phyloP scores from a whole-genome alignment of 2,329 filamentous ascomycete genomes.

The Trichoderma aggressivum region DNA sequence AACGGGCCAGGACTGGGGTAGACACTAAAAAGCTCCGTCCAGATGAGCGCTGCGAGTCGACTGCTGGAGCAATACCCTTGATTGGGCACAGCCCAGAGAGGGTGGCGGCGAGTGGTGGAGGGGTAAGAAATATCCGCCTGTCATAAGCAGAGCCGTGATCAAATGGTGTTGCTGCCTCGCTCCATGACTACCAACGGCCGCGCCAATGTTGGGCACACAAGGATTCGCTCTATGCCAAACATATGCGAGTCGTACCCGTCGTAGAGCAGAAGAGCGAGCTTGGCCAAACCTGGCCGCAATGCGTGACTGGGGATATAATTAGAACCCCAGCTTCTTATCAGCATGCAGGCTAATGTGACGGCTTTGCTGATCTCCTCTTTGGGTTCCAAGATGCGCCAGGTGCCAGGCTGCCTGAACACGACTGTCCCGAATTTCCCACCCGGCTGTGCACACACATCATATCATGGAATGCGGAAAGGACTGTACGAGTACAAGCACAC shows the following conservation, averaged over 20 bases:
- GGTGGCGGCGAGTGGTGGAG: neutral
- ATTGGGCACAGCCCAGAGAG: slow-evolving; percentile 14
- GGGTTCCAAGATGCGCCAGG: neutral
- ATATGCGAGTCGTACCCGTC: slow-evolving; percentile 4
- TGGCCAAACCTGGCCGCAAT: neutral
- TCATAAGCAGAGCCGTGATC: slow-evolving; percentile 12
- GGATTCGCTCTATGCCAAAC: slow-evolving; percentile 6
- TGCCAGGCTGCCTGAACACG: neutral
- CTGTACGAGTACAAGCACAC: neutral
- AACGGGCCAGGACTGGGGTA: slow-evolving; percentile 18
- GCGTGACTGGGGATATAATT: slow-evolving; percentile 14
- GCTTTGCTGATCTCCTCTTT: slow-evolving; percentile 7
- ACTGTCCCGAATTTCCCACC: neutral
- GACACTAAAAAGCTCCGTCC: slow-evolving; percentile 17
- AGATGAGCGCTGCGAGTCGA: slow-evolving; percentile 15
- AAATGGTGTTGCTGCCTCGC: slow-evolving; percentile 11
- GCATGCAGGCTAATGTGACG: neutral
- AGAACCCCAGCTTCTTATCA: slow-evolving; percentile 4
- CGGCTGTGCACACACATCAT: neutral
- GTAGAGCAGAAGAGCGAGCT: neutral
- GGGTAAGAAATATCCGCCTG: slow-evolving; percentile 9
- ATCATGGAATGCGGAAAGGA: neutral
- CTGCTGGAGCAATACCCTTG: neutral
- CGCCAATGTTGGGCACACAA: slow-evolving; percentile 15
- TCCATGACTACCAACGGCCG: slow-evolving; percentile 2